phyloP scores from a whole-genome alignment of 805 yeast species.

The Scheffersomyces ergatensis region DNA sequence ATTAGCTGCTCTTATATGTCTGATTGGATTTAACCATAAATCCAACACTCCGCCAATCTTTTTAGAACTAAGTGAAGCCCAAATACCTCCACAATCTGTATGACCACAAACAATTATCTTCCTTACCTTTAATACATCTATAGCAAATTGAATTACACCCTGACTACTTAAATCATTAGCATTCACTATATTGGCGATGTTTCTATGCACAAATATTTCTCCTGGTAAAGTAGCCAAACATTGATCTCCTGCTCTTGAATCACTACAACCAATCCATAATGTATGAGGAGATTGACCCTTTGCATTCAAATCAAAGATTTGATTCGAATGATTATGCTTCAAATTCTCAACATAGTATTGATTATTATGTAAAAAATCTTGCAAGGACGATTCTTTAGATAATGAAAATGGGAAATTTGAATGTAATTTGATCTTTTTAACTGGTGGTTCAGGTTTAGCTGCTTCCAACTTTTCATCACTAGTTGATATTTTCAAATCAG shows the following conservation, averaged over 20 bases:
- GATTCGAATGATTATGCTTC: conserved; percentile 47
- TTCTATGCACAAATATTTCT: conserved; percentile 84
- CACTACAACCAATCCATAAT: conserved; percentile 92
- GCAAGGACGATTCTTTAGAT: conserved; percentile 44
- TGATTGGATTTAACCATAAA: conserved; percentile 68
- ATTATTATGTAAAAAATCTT: conserved; percentile 50
- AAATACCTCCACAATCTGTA: conserved; percentile 91
- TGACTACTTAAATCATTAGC: conserved; percentile 69
- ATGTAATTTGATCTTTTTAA: conserved; percentile 3
- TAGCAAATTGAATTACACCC: conserved; percentile 84
- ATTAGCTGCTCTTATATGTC: conserved; percentile 65
- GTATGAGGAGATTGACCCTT: conserved; percentile 92
- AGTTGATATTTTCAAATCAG: conserved; percentile 20
- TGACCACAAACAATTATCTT: conserved; percentile 90
- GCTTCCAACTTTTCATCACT: conserved; percentile 2
- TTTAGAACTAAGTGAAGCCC: conserved; percentile 69
- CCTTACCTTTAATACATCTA: conserved; percentile 76
- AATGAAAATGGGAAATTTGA: conserved; percentile 45
- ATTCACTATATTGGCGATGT: conserved; percentile 77
- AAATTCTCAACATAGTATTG: conserved; percentile 45
- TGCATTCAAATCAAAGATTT: conserved; percentile 61
- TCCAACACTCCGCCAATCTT: conserved; percentile 68
- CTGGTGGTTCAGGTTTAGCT: conserved; percentile 1
- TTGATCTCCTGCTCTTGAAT: conserved; percentile 82
- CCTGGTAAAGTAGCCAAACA: conserved; percentile 82